A percentile compares a stretch with the other conserved stretches of the same genome.
phyloP scores from a whole-genome alignment of 2,329 filamentous ascomycete species.

The Lecanosticta acicola region DNA sequence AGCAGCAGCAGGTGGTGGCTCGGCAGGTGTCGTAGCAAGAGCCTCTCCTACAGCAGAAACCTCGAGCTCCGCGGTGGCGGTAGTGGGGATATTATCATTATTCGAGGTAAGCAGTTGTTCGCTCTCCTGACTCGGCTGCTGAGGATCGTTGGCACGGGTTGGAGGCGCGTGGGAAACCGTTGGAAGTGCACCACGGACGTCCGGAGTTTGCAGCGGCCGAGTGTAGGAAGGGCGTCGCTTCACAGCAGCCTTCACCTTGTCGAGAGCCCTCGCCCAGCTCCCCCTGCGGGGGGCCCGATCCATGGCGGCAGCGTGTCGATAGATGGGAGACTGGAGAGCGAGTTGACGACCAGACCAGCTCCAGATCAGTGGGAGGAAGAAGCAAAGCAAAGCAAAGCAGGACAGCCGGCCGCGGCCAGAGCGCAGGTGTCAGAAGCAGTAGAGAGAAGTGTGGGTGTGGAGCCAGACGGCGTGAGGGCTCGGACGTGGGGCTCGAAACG shows the following conservation, averaged over 20 bases:
- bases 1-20: not conserved
- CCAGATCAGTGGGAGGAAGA: no score
- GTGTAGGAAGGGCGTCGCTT: conserved; percentile 16
- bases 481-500: no score
- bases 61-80: no score
- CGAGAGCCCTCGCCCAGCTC: conserved; percentile 25
- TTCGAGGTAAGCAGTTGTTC: not conserved
- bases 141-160: no score
- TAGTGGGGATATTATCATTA: not conserved
- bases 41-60: conserved; percentile 5
- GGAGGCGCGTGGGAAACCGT: not conserved
- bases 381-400: no score
- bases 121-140: conserved; percentile 6
- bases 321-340: no score
- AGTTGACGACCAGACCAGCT: no score
- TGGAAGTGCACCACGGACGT: not conserved
- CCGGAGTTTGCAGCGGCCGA: conserved; percentile 1
- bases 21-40: conserved; percentile 1
- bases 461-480: no score
- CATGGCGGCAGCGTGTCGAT: not conserved
- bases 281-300: conserved; percentile 12
- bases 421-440: no score
- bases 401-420: no score
- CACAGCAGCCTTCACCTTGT: conserved; percentile 21
- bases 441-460: no score